Percentiles rank a stretch among this genome's conserved stretches.
Evolutionary conservation across 1,139 yeast genomes (phyloP).

Genomic region (Yamadazyma kanchanaburiensis): DNA sequence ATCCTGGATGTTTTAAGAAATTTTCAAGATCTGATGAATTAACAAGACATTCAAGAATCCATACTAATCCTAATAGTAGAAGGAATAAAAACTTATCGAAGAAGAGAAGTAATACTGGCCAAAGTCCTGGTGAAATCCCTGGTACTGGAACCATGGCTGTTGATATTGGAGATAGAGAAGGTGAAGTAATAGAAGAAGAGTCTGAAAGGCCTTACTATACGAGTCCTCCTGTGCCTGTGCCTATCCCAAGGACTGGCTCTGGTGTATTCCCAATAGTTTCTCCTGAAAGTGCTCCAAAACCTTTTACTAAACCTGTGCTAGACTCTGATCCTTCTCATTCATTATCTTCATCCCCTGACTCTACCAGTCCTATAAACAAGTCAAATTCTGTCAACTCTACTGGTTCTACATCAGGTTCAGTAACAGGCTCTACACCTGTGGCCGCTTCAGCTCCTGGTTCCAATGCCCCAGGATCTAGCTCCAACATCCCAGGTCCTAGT

Average conservation of each 20-base stretch:
- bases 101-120: constrained; percentile 8
- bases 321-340: not conserved
- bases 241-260: too few species aligned
- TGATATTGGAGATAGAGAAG: too few species aligned
- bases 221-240: too few species aligned
- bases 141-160: not conserved
- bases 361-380: not conserved
- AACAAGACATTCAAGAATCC: constrained; percentile 86
- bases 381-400: not conserved
- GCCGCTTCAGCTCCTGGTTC: too few species aligned
- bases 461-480: not conserved
- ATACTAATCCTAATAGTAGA: constrained; percentile 71
- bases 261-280: not conserved
- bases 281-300: not conserved
- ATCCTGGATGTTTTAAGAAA: constrained; percentile 82
- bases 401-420: not conserved
- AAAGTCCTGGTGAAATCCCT: not conserved
- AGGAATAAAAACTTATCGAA: constrained; percentile 42
- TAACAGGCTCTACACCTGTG: not conserved
- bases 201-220: too few species aligned
- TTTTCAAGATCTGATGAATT: constrained; percentile 88
- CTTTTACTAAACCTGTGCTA: too few species aligned
- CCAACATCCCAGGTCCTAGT: not conserved
- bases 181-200: too few species aligned
- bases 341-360: not conserved